Evolutionary conservation across 192 early-diverging fungal species (phyloP).

Genomic region (Entomortierella lignicola): DNA sequence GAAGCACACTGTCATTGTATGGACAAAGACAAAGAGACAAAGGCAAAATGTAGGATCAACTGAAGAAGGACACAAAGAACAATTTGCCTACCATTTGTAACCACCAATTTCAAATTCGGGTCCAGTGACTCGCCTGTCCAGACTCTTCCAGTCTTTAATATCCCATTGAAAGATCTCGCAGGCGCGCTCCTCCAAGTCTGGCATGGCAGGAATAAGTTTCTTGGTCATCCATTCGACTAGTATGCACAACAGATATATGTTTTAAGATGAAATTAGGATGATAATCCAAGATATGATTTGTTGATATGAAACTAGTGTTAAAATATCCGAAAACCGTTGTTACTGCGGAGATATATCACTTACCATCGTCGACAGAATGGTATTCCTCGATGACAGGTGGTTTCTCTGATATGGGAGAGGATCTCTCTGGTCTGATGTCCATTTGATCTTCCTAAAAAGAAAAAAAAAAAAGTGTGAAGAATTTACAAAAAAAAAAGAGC

Average conservation of each 20-base stretch:
- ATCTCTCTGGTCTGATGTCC: constrained; percentile 36
- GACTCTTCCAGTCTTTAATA: constrained; percentile 48
- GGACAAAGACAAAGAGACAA: not conserved
- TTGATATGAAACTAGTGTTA: too few species aligned
- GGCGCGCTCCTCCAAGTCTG: constrained; percentile 54
- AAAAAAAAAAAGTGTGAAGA: not conserved
- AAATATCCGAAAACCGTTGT: too few species aligned
- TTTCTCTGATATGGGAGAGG: constrained; percentile 44
- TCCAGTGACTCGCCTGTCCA: constrained; percentile 58
- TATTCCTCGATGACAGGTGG: constrained; percentile 40
- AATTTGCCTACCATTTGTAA: constrained; percentile 52
- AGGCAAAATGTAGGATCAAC: too few species aligned
- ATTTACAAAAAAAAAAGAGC: too few species aligned
- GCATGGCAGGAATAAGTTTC: constrained; percentile 50
- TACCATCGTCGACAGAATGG: constrained; percentile 44
- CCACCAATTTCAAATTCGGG: constrained; percentile 61
- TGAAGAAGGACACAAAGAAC: too few species aligned
- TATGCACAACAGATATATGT: not conserved
- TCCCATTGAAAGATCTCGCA: constrained; percentile 55
- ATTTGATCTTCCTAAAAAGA: constrained; percentile 38
- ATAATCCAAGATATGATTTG: too few species aligned
- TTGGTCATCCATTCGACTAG: constrained; percentile 55
- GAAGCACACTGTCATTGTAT: too few species aligned
- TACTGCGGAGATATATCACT: not conserved
- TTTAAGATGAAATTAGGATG: too few species aligned